These are phyloP conservation scores for Crithidia bombi DNA, from an alignment of 208 protist genomes.

Conservation along the genomic window DNA sequence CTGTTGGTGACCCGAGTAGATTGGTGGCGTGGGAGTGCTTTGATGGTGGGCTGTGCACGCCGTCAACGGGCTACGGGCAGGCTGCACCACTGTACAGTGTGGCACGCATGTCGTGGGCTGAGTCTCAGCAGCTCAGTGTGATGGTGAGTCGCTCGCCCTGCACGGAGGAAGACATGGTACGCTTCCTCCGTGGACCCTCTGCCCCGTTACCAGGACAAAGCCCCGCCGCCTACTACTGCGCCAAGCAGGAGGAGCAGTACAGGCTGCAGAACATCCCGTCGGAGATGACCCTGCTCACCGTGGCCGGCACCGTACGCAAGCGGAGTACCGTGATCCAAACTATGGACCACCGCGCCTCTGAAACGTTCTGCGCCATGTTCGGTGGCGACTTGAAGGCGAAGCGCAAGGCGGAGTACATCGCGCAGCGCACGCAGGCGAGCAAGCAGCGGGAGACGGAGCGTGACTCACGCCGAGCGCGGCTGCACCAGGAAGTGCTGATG, in stretches of 20 bases:
- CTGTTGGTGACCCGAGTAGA: constrained; percentile 32
- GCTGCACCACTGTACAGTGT: constrained; percentile 46
- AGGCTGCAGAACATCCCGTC: constrained; percentile 27
- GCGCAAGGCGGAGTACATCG: constrained; percentile 25
- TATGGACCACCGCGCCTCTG: constrained; percentile 34
- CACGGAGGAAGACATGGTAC: constrained; percentile 26
- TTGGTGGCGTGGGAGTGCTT: constrained; percentile 69
- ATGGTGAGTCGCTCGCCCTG: constrained; percentile 50
- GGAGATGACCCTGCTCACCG: constrained; percentile 53
- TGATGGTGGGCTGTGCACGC: constrained; percentile 63
- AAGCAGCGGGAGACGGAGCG: constrained; percentile 29
- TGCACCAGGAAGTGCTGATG: constrained; percentile 26
- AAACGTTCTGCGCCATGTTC: constrained; percentile 54
- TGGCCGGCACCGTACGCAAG: constrained; percentile 49
- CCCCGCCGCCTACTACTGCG: constrained; percentile 10
- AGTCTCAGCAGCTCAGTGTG: constrained; percentile 58
- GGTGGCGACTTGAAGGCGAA: constrained; percentile 51
- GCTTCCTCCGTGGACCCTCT: constrained; percentile 18
- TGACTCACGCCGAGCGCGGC: constrained; percentile 23
- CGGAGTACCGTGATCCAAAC: constrained; percentile 40
- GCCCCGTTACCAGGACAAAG: constrained; percentile 16
- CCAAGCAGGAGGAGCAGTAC: constrained; percentile 26
- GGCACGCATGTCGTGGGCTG: constrained; percentile 56
- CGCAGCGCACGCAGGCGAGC: constrained; percentile 16
- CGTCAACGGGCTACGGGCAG: constrained; percentile 41